Evolutionary conservation across 176 grass and related monocot genomes (phyloP).

Genomic region (Bonia amplexicaulis): DNA sequence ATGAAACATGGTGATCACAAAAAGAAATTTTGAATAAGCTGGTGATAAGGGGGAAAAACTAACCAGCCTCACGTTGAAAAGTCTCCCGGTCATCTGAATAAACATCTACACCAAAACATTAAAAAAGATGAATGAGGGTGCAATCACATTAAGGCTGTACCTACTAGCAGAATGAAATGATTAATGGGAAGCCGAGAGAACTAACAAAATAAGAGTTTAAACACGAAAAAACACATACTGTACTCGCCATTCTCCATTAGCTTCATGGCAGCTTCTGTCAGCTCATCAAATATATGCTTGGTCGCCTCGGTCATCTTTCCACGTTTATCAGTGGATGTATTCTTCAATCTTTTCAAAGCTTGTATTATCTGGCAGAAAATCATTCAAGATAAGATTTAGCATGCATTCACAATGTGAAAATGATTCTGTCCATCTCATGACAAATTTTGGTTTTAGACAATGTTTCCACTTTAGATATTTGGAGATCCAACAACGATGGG

Average conservation of each 20-base stretch:
- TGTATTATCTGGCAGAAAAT: slow-evolving; percentile 59
- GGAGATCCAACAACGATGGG: background rate
- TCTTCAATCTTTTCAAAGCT: slow-evolving; percentile 89
- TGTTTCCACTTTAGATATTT: background rate
- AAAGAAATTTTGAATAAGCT: background rate
- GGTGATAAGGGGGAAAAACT: slow-evolving; percentile 32
- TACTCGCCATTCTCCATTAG: slow-evolving; percentile 96
- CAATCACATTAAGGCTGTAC: background rate
- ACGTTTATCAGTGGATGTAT: slow-evolving; percentile 59
- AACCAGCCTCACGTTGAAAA: slow-evolving; percentile 83
- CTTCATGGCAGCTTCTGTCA: slow-evolving; percentile 91
- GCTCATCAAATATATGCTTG: slow-evolving; percentile 77
- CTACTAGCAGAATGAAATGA: background rate
- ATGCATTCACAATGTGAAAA: background rate
- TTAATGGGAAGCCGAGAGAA: background rate
- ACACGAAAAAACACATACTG: slow-evolving; percentile 38
- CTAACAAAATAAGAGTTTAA: slow-evolving; percentile 1
- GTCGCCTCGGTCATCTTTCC: slow-evolving; percentile 70
- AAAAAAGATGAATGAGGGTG: slow-evolving; percentile 15
- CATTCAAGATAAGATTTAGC: background rate
- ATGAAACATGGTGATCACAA: background rate
- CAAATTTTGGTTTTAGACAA: background rate
- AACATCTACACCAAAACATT: slow-evolving; percentile 65
- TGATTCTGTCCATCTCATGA: background rate
- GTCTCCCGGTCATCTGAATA: slow-evolving; percentile 87